phyloP scores from a whole-genome alignment of 495 filamentous ascomycete genomes.

The Evernia prunastri region DNA sequence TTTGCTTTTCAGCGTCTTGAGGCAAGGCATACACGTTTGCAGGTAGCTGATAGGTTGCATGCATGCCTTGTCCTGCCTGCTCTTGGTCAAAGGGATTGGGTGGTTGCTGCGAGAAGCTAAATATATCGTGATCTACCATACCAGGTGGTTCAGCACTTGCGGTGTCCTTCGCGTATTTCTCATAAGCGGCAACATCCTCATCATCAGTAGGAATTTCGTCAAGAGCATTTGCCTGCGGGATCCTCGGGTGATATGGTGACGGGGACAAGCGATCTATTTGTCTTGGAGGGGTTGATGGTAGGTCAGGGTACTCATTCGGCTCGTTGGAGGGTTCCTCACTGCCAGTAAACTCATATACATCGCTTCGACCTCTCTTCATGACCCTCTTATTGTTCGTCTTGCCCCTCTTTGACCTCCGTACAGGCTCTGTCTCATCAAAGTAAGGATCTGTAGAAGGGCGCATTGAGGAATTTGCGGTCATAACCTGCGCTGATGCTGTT shows the following conservation, averaged over 20 bases:
- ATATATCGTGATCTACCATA: constrained; percentile 4
- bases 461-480: constrained; percentile 10
- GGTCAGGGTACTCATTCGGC: constrained; percentile 2
- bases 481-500: constrained; percentile 18
- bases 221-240: constrained; percentile 14
- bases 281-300: constrained; percentile 13
- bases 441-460: constrained; percentile 1
- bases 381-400: constrained; percentile 3
- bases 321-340: neutral
- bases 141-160: constrained; percentile 7
- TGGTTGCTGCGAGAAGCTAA: constrained; percentile 13
- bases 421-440: constrained; percentile 1
- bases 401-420: constrained; percentile 3
- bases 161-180: constrained; percentile 19
- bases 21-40: neutral
- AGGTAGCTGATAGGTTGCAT: constrained; percentile 12
- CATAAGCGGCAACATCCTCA: constrained; percentile 15
- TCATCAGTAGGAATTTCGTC: constrained; percentile 27
- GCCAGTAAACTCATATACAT: neutral
- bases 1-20: constrained; percentile 3
- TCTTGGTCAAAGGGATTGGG: neutral
- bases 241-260: neutral
- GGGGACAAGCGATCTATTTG: constrained; percentile 3
- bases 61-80: neutral
- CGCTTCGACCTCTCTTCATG: neutral